A percentile compares a stretch with the other conserved stretches of the same genome.
Evolutionary conservation across 2,329 filamentous ascomycete genomes (phyloP).

Genomic region (Diaporthe longicolla): DNA sequence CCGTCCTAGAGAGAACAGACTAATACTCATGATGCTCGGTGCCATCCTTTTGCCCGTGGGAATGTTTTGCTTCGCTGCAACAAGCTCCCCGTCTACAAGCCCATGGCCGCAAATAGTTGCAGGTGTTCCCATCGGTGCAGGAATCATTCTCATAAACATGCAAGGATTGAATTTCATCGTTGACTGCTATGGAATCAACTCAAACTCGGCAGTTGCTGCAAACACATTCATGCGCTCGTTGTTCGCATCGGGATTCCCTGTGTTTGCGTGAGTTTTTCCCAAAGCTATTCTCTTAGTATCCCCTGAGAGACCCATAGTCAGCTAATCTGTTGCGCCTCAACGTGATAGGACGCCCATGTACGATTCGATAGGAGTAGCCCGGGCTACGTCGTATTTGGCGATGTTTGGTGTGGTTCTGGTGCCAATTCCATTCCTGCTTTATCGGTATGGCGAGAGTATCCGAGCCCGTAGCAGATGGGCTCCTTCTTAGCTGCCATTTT

Average conservation of each 20-base stretch:
- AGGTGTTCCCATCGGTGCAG: constrained; percentile 7
- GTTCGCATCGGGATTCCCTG: constrained; percentile 14
- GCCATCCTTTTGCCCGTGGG: background rate
- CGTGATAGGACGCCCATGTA: background rate
- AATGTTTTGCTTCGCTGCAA: constrained; percentile 16
- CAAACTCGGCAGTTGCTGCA: constrained; percentile 3
- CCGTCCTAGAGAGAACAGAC: background rate
- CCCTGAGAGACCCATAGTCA: background rate
- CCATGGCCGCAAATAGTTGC: background rate
- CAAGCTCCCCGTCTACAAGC: background rate
- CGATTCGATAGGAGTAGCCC: background rate
- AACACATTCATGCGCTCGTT: constrained; percentile 15
- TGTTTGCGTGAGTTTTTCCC: background rate
- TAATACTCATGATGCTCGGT: constrained; percentile 8
- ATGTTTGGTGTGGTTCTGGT: constrained; percentile 2
- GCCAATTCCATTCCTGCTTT: constrained; percentile 1
- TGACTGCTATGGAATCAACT: constrained; percentile 9
- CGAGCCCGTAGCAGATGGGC: constrained; percentile 13
- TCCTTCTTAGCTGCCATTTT: background rate
- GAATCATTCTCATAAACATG: constrained; percentile 7
- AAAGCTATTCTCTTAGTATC: background rate
- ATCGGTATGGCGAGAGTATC: constrained; percentile 6
- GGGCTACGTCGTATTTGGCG: constrained; percentile 2
- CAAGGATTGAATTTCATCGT: constrained; percentile 16
- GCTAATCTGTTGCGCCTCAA: background rate